Percentiles rank a stretch among this genome's conserved stretches.
Evolutionary conservation across 345 rosid genomes (phyloP).

Genomic region (Sapria himalayana): DNA sequence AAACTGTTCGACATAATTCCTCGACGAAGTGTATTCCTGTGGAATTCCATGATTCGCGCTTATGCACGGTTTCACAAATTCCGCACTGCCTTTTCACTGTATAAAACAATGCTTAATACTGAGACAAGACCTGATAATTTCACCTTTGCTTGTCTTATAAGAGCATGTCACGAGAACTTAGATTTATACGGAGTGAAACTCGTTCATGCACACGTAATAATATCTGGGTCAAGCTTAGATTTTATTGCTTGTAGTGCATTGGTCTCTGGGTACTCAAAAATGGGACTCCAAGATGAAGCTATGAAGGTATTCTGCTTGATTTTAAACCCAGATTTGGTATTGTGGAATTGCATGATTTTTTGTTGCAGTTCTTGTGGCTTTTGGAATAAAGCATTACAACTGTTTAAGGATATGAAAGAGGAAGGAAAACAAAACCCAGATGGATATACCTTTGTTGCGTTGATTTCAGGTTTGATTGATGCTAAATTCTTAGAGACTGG

Average conservation of each 20-base stretch:
- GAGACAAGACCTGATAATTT: conserved; percentile 42
- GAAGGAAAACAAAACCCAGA: conserved; percentile 26
- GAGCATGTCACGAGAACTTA: conserved; percentile 34
- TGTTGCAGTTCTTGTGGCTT: conserved; percentile 36
- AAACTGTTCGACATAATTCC: conserved; percentile 56
- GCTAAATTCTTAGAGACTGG: conserved; percentile 21
- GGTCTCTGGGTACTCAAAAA: conserved; percentile 45
- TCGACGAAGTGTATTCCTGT: conserved; percentile 51
- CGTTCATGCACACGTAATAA: conserved; percentile 33
- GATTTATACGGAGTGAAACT: conserved; percentile 22
- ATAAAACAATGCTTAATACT: conserved; percentile 24
- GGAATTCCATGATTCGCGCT: conserved; percentile 71
- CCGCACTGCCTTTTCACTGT: conserved; percentile 16
- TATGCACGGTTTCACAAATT: conserved; percentile 28
- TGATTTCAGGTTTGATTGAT: conserved; percentile 31
- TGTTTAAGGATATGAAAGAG: conserved; percentile 32
- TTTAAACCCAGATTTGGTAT: conserved; percentile 46
- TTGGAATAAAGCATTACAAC: conserved; percentile 25
- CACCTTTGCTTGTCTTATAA: conserved; percentile 49
- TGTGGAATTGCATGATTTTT: conserved; percentile 65
- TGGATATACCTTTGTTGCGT: conserved; percentile 48
- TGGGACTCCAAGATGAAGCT: conserved; percentile 31
- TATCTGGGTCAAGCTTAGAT: conserved; percentile 41
- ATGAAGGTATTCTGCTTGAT: conserved; percentile 26
- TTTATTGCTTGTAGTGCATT: conserved; percentile 37